Conservation (phyloP, 2,329 filamentous ascomycete species). For the Lomentospora prolificans region DNA sequence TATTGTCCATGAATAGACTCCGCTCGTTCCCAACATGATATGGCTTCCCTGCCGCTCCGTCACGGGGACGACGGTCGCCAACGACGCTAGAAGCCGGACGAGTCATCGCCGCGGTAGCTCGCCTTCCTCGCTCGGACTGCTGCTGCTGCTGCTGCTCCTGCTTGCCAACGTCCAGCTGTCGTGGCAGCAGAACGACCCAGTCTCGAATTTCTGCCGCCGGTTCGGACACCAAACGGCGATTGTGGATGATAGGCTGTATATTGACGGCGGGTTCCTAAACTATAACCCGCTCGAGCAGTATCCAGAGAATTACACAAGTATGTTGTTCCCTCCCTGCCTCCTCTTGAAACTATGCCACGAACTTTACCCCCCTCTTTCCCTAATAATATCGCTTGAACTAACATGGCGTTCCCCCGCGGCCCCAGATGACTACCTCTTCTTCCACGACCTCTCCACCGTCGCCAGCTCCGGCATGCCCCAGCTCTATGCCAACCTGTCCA, state of each 20-base stretch:
- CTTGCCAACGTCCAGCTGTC: background rate
- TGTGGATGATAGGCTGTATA: conserved; percentile 48
- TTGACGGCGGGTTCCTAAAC: conserved; percentile 51
- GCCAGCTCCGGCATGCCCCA: conserved; percentile 37
- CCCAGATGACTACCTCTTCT: conserved; percentile 30
- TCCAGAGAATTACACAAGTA: conserved; percentile 46
- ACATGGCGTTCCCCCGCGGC: conserved; percentile 1
- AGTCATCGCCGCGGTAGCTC: background rate
- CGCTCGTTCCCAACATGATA: conserved; percentile 4
- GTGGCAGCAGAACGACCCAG: conserved; percentile 34
- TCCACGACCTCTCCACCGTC: conserved; percentile 42
- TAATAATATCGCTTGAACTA: no score
- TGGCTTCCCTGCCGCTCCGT: conserved; percentile 1
- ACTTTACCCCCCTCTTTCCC: no score
- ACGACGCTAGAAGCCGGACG: background rate
- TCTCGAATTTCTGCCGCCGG: conserved; percentile 42
- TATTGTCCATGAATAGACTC: background rate
- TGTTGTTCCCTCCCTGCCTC: conserved; percentile 15
- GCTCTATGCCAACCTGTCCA: conserved; percentile 47
- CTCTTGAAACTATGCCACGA: background rate
- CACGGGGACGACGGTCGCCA: background rate
- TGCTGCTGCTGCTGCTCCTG: conserved; percentile 3
- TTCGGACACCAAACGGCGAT: conserved; percentile 52
- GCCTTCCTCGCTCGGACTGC: background rate
- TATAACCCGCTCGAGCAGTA: conserved; percentile 40